Conservation (phyloP, 306 rosid species). For the Alnus rubra region DNA sequence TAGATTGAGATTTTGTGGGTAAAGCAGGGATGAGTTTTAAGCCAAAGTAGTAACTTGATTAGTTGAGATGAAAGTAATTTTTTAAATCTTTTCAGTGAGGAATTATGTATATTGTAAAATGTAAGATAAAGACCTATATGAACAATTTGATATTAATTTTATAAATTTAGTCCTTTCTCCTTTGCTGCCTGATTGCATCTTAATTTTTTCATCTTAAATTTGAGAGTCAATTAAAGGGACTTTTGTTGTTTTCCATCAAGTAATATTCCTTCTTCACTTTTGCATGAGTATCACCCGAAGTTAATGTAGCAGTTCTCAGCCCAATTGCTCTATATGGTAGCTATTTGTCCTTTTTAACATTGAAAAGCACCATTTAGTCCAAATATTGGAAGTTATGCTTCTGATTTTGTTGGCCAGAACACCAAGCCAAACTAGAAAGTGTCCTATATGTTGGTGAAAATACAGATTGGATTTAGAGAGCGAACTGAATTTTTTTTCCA, state of each 20-base stretch:
- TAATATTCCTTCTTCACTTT: background rate
- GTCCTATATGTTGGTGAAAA: background rate
- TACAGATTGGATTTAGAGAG: background rate
- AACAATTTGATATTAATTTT: background rate
- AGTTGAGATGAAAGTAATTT: constrained; percentile 3
- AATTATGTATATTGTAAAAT: background rate
- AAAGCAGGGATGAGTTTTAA: background rate
- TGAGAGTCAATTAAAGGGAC: background rate
- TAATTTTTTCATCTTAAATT: background rate
- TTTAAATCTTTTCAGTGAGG: background rate
- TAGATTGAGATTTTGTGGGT: constrained; percentile 3
- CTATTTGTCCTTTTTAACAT: background rate
- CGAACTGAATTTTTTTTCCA: background rate
- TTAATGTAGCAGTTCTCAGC: background rate
- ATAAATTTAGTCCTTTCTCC: background rate
- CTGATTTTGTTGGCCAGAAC: background rate
- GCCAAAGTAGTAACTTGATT: background rate
- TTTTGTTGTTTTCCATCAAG: background rate
- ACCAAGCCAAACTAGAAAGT: background rate
- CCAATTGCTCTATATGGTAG: background rate
- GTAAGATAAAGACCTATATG: background rate
- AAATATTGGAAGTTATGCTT: background rate
- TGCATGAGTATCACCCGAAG: background rate
- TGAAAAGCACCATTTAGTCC: background rate
- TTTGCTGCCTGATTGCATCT: background rate